Percentiles rank a stretch among this genome's conserved stretches.
phyloP scores from a whole-genome alignment of 345 rosid genomes.

The Rubroshorea leprosula region DNA sequence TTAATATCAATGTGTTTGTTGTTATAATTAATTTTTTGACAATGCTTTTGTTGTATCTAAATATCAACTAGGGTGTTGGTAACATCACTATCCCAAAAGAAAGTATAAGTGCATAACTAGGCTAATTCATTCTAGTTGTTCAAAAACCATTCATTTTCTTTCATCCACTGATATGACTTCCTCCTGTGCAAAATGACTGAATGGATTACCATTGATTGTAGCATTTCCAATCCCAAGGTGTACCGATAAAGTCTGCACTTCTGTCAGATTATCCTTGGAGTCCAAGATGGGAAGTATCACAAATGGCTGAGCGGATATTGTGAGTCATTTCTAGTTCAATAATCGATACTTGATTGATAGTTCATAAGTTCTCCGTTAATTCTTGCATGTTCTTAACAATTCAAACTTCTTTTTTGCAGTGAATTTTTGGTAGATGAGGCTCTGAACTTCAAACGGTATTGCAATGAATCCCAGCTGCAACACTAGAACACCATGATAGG shows the following conservation, averaged over 20 bases:
- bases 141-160: neutral
- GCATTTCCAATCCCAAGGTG: constrained; percentile 59
- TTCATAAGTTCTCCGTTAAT: neutral
- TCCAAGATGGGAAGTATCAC: constrained; percentile 86
- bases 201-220: constrained; percentile 17
- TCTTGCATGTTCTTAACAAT: neutral
- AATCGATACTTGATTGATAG: too few species aligned
- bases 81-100: neutral
- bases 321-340: too few species aligned
- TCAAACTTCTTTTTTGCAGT: constrained; percentile 27
- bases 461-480: constrained; percentile 65
- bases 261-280: constrained; percentile 86
- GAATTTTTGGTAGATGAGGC: constrained; percentile 71
- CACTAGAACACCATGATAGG: constrained; percentile 24
- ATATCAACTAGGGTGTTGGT: too few species aligned
- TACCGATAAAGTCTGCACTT: constrained; percentile 56
- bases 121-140: neutral
- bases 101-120: neutral
- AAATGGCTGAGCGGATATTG: constrained; percentile 83
- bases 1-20: too few species aligned
- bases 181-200: constrained; percentile 1
- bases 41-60: too few species aligned
- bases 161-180: neutral
- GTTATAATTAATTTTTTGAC: too few species aligned
- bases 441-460: constrained; percentile 67